Evolutionary conservation across 2,329 filamentous ascomycete genomes (phyloP).

Genomic region (Neoscytalidium dimidiatum): DNA sequence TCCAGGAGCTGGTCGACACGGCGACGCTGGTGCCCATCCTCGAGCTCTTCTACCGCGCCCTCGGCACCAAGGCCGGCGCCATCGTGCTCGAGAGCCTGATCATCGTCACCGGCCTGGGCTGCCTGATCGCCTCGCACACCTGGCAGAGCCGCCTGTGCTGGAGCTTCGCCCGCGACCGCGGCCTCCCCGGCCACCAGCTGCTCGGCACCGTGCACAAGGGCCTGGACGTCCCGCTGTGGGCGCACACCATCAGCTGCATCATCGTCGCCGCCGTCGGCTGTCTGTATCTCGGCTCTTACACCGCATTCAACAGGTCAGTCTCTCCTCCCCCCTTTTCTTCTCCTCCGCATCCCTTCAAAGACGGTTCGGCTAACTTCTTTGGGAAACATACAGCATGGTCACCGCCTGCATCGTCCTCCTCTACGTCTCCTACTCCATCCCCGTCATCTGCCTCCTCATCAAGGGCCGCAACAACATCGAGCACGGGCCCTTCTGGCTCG

Average conservation of each 20-base stretch:
- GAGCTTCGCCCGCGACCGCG: conserved; percentile 55
- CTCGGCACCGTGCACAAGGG: conserved; percentile 43
- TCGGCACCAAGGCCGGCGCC: conserved; percentile 46
- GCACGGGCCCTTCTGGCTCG: conserved; percentile 53
- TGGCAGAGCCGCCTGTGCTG: conserved; percentile 55
- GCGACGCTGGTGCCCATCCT: conserved; percentile 50
- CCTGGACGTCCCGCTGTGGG: conserved; percentile 44
- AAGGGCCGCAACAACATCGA: conserved; percentile 47
- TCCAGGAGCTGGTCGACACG: conserved; percentile 42
- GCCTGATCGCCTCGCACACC: conserved; percentile 50
- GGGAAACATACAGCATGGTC: conserved; percentile 36
- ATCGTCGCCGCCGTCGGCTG: conserved; percentile 50
- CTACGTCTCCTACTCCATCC: conserved; percentile 43
- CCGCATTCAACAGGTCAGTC: conserved; percentile 44
- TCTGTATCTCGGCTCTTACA: conserved; percentile 46
- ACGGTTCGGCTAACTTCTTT: too few species aligned
- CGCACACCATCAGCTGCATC: conserved; percentile 45
- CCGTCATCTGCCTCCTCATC: conserved; percentile 48
- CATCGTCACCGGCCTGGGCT: conserved; percentile 50
- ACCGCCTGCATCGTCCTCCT: conserved; percentile 45
- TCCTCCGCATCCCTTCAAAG: background rate
- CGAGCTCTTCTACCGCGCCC: conserved; percentile 49
- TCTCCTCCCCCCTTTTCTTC: background rate
- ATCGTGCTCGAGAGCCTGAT: conserved; percentile 50
- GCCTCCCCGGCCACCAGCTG: conserved; percentile 47